phyloP scores from a whole-genome alignment of 768 basidiomycete species.

The Serpula lacrymans region DNA sequence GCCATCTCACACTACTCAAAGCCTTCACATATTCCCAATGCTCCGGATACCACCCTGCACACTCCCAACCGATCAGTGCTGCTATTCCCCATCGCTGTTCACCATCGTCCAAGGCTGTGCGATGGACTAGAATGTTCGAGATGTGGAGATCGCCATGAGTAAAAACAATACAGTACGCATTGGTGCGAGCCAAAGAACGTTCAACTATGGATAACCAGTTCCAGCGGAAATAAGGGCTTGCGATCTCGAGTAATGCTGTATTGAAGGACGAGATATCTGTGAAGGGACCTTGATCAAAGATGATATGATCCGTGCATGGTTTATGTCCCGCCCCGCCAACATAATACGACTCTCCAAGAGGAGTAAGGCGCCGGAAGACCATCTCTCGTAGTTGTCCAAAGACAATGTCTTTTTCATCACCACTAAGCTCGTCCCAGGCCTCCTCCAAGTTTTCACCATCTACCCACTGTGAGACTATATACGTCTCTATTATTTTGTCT shows the following conservation, averaged over 20 bases:
- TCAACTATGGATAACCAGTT: slow-evolving; percentile 1
- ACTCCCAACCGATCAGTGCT: slow-evolving; percentile 28
- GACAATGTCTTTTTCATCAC: neutral
- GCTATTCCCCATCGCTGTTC: slow-evolving; percentile 18
- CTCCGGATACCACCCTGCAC: slow-evolving; percentile 21
- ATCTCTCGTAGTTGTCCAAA: slow-evolving; percentile 5
- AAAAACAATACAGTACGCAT: slow-evolving; percentile 11
- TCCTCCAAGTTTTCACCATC: slow-evolving; percentile 7
- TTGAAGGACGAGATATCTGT: slow-evolving; percentile 2
- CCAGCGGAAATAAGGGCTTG: slow-evolving; percentile 7
- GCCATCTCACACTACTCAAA: no score
- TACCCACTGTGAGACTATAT: slow-evolving; percentile 18
- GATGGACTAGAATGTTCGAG: slow-evolving; percentile 21
- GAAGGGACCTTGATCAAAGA: neutral
- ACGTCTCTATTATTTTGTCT: neutral
- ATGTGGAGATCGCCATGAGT: slow-evolving; percentile 21
- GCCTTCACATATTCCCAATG: slow-evolving; percentile 21
- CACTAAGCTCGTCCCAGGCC: neutral
- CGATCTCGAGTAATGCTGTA: slow-evolving; percentile 4
- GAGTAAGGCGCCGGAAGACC: slow-evolving; percentile 12
- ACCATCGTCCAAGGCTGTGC: no score
- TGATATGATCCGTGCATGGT: neutral
- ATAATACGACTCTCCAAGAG: slow-evolving; percentile 2
- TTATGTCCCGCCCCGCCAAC: no score
- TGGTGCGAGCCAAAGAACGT: slow-evolving; percentile 2